Percentiles rank a stretch among this genome's conserved stretches.
Evolutionary conservation across 768 basidiomycete species (phyloP).

Genomic region (Filobasidium floriforme): DNA sequence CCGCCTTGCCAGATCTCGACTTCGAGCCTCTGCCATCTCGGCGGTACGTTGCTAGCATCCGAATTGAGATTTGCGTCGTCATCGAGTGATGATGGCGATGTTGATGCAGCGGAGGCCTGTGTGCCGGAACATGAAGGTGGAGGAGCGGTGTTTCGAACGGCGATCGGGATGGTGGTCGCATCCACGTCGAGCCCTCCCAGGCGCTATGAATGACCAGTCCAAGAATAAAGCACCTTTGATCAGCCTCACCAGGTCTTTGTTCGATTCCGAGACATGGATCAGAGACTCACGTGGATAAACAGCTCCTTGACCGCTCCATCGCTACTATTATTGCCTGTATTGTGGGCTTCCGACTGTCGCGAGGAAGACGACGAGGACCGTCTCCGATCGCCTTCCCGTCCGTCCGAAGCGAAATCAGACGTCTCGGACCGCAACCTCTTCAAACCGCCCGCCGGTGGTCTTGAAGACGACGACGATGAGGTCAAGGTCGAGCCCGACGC

Average conservation of each 20-base stretch:
- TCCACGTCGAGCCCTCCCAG: conserved; percentile 42
- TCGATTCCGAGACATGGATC: too few relatives aligned
- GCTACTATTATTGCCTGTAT: neutral
- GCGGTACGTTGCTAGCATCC: conserved; percentile 5
- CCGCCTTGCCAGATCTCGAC: conserved; percentile 42
- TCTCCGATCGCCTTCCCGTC: too few relatives aligned
- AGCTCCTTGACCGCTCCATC: conserved; percentile 25
- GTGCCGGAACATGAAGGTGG: conserved; percentile 16
- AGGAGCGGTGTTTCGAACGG: conserved; percentile 32
- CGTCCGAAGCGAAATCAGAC: too few relatives aligned
- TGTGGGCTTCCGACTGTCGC: neutral
- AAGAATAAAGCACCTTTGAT: neutral
- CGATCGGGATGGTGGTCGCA: conserved; percentile 32
- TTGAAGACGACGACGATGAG: too few relatives aligned
- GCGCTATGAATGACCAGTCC: conserved; percentile 26
- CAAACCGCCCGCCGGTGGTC: too few relatives aligned
- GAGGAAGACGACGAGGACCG: too few relatives aligned
- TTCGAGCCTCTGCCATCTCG: conserved; percentile 35
- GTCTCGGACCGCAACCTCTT: too few relatives aligned
- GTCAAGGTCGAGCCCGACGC: neutral
- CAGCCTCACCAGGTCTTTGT: too few relatives aligned
- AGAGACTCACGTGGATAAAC: conserved; percentile 39
- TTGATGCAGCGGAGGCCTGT: neutral
- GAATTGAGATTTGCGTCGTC: neutral
- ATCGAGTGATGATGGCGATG: neutral